phyloP scores from a whole-genome alignment of 139 green algal species.

The Astrephomene gubernaculifera region DNA sequence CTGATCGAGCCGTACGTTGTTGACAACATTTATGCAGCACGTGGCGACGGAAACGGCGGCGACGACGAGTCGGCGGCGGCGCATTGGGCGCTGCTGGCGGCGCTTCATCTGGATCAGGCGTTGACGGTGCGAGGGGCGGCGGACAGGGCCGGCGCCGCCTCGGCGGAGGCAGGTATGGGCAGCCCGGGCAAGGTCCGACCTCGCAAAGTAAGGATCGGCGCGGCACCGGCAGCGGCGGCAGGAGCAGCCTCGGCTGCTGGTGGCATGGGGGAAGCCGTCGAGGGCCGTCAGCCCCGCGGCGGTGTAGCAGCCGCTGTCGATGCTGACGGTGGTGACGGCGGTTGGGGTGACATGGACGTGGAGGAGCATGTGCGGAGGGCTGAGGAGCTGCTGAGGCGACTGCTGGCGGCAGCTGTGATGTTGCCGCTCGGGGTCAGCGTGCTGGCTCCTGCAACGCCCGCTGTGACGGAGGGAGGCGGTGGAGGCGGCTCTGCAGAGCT shows the following conservation, averaged over 20 bases:
- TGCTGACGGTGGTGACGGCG: neutral
- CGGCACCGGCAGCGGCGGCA: neutral
- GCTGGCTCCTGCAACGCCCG: neutral
- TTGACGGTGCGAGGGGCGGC: neutral
- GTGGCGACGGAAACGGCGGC: neutral
- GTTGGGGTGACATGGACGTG: neutral
- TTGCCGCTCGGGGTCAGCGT: neutral
- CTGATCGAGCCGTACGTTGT: conserved; percentile 21
- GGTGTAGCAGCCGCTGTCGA: no score
- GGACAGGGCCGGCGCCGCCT: neutral
- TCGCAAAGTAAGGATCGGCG: neutral
- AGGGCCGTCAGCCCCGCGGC: neutral
- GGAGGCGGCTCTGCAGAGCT: no score
- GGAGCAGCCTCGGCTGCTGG: neutral
- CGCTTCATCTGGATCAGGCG: conserved; percentile 21
- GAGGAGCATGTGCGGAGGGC: neutral
- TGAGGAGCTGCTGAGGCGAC: conserved; percentile 6
- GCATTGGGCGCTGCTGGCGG: conserved; percentile 9
- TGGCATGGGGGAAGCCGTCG: neutral
- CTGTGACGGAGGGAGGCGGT: neutral
- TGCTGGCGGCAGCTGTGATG: conserved; percentile 25
- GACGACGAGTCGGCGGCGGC: neutral
- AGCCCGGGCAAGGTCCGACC: neutral
- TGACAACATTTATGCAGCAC: neutral
- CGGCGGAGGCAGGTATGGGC: neutral